Conservation (phyloP, 164 flowering plant species). For the Buxus sempervirens region DNA sequence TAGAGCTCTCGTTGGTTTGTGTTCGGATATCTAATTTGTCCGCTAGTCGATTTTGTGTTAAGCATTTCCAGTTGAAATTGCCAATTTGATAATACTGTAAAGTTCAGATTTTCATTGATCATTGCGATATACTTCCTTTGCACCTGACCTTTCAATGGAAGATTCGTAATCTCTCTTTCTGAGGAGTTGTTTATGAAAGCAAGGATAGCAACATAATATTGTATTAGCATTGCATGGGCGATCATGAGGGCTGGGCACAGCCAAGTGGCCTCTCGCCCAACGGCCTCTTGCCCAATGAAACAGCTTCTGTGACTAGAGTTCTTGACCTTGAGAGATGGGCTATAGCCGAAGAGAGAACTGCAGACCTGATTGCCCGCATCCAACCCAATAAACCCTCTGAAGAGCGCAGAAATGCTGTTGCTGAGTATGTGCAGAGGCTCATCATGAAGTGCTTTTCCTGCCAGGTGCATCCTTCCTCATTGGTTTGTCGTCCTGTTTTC, state of each 20-base stretch:
- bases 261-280: constrained; percentile 81
- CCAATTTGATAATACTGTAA: not conserved
- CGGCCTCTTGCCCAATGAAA: constrained; percentile 73
- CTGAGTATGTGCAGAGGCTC: constrained; percentile 85
- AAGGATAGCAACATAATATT: constrained; percentile 11
- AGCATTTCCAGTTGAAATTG: not conserved
- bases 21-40: not conserved
- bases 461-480: constrained; percentile 42
- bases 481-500: not conserved
- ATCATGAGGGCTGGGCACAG: constrained; percentile 73
- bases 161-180: not conserved
- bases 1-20: not conserved
- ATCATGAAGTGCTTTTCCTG: constrained; percentile 84
- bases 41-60: constrained; percentile 1
- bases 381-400: constrained; percentile 89
- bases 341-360: constrained; percentile 86
- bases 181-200: constrained; percentile 8
- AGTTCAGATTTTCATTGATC: not conserved
- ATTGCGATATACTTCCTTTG: not conserved
- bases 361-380: constrained; percentile 86
- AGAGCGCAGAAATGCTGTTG: constrained; percentile 81
- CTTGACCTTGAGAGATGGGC: constrained; percentile 78
- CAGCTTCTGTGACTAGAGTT: constrained; percentile 41
- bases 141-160: not conserved
- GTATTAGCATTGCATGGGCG: constrained; percentile 68